Conservation (phyloP, 805 yeast genomes). For the Ogataea nitratoaversa region DNA sequence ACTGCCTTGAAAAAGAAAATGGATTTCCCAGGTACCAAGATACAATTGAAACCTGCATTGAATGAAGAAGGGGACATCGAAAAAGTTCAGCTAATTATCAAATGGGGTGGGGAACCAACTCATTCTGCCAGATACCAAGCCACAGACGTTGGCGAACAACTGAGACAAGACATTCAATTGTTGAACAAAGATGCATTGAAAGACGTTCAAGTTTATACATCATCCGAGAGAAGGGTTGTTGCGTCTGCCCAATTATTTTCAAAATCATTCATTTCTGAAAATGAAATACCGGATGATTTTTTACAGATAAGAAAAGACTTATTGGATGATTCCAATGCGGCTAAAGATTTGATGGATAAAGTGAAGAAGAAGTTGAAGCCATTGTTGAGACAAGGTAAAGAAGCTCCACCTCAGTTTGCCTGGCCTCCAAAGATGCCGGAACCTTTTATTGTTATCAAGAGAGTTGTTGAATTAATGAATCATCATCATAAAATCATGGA, state of each 20-base stretch:
- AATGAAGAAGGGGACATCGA: constrained; percentile 68
- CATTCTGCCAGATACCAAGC: constrained; percentile 96
- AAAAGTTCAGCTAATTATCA: constrained; percentile 90
- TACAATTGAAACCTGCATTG: constrained; percentile 88
- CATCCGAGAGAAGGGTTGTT: constrained; percentile 92
- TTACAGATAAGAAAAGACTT: constrained; percentile 83
- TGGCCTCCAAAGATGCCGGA: constrained; percentile 99
- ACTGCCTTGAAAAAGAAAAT: constrained; percentile 85
- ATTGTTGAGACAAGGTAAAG: constrained; percentile 87
- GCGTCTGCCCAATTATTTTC: constrained; percentile 87
- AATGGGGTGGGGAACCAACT: constrained; percentile 99
- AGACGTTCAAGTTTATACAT: constrained; percentile 81
- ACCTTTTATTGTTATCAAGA: constrained; percentile 87
- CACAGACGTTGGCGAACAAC: constrained; percentile 90
- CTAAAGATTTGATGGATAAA: constrained; percentile 95
- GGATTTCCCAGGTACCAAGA: constrained; percentile 91
- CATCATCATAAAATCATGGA: constrained; percentile 83
- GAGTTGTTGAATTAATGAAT: constrained; percentile 94
- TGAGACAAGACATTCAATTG: constrained; percentile 85
- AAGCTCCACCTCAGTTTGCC: constrained; percentile 95
- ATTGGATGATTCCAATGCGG: constrained; percentile 95
- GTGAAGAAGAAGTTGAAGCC: constrained; percentile 97
- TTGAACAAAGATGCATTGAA: constrained; percentile 80
- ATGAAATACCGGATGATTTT: constrained; percentile 70
- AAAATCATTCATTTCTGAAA: constrained; percentile 67